A percentile compares a stretch with the other conserved stretches of the same genome.
These are phyloP conservation scores for Sporothrix inflata DNA, from an alignment of 2,329 filamentous ascomycete genomes.

Conservation along the genomic window DNA sequence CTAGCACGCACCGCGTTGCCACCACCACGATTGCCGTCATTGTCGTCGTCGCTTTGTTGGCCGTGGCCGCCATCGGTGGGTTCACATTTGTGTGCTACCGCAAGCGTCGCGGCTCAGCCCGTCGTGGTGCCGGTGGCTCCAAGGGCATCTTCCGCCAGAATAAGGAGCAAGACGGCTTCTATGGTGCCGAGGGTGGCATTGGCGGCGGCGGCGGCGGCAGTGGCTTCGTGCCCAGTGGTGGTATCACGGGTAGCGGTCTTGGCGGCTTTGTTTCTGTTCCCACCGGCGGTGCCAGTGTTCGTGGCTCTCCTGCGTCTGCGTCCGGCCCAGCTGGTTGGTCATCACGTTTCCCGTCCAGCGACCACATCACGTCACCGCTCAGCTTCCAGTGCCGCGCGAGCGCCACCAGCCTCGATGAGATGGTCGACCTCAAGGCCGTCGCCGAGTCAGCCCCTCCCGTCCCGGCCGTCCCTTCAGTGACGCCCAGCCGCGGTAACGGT, in stretches of 20 bases:
- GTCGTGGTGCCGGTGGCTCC: constrained; percentile 39
- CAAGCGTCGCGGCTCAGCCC: constrained; percentile 46
- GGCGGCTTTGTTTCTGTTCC: background rate
- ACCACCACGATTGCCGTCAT: constrained; percentile 51
- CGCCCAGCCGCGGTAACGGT: background rate
- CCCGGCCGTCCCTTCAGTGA: background rate
- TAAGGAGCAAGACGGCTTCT: constrained; percentile 2
- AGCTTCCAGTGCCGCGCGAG: constrained; percentile 28
- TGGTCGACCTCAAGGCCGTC: background rate
- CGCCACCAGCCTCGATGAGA: constrained; percentile 1
- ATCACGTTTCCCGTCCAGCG: constrained; percentile 8
- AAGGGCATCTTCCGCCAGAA: constrained; percentile 22
- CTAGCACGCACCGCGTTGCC: constrained; percentile 37
- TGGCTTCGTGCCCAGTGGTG: constrained; percentile 21
- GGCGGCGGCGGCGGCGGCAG: constrained; percentile 28
- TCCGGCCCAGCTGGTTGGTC: constrained; percentile 19
- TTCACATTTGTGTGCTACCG: constrained; percentile 51
- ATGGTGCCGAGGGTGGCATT: constrained; percentile 24
- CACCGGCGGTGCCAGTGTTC: background rate
- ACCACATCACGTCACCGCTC: constrained; percentile 25
- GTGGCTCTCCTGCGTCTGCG: background rate
- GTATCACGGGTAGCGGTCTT: constrained; percentile 4
- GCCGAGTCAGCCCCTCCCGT: background rate
- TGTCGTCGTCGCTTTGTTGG: constrained; percentile 45
- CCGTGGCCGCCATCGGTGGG: constrained; percentile 45